Base-by-base conservation (phyloP, 768 basidiomycete genomes). In the Rickenella mellea region DNA sequence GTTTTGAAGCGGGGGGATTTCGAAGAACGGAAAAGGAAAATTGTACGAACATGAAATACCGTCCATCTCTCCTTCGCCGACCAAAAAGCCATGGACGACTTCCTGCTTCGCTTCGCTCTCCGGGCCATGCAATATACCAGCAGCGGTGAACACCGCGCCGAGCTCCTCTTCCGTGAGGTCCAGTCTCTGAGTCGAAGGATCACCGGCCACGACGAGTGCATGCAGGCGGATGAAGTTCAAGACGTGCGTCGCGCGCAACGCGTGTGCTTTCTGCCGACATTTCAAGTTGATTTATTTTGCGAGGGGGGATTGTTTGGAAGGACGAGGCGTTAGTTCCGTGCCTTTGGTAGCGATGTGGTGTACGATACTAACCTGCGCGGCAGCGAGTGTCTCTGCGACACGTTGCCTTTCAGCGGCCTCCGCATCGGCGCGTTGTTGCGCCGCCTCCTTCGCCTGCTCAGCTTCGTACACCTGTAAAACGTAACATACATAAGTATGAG, bases 201-300 rank as follows among this genome's bases (percentile, higher is more conserved):
- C 64, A 1, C 69, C 71, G 24, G 62, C 51, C 12, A 68, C 58
- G 29, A 85, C 52, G 15, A 70, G 58, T 24, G 71, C 62, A 32
- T 71, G 79, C 32, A 85, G 49, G 39, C 76, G 78, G 42, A 84
- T 60, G 48, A 86, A 66, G 27, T 71, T 65, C 42, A 87, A 59
- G 28, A 85, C 55, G 15, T 73, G 68, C 6, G 67, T 69, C 7
- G 67, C 61, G 53, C 64, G 78, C 14, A 62, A 58, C 8, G 61
- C 49, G 21, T 68, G 54, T 1, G 64, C 56, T 30, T 62, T 62
- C 82, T 85, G 43, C n/a, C n/a, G n/a, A n/a, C 14, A 31, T 25
- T 15, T 42, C 21, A 27, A 29, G 46, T 36, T 21, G 28, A 29
- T 44, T 27, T 43, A 36, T 3, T 15, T 32, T n/a, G 33, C 39